A percentile compares a stretch with the other conserved stretches of the same genome.
These are phyloP conservation scores for Neospermospora avenae DNA, from an alignment of 2,329 filamentous ascomycete genomes.

Conservation along the genomic window DNA sequence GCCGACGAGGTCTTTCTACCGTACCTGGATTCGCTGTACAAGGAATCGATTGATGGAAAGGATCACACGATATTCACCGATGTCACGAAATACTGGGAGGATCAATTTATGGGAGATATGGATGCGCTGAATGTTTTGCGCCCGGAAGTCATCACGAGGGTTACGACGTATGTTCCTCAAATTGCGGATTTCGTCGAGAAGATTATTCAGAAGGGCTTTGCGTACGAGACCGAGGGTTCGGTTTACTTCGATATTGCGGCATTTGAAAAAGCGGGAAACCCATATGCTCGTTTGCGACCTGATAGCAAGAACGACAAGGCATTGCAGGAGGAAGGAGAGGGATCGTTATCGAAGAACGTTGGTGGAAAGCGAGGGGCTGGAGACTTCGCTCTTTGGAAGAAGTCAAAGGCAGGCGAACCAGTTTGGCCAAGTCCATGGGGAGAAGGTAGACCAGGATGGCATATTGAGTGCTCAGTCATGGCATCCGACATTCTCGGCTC, in stretches of 20 bases:
- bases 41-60: constrained; percentile 57
- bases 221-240: constrained; percentile 76
- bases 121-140: constrained; percentile 77
- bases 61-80: constrained; percentile 77
- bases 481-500: constrained; percentile 82
- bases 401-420: constrained; percentile 86
- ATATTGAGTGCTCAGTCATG: constrained; percentile 97
- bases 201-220: constrained; percentile 74
- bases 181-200: constrained; percentile 75
- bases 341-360: constrained; percentile 63
- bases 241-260: constrained; percentile 91
- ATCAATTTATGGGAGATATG: constrained; percentile 88
- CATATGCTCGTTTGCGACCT: constrained; percentile 80
- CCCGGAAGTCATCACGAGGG: constrained; percentile 78
- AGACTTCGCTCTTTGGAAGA: constrained; percentile 94
- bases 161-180: constrained; percentile 88
- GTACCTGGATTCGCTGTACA: constrained; percentile 72
- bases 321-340: constrained; percentile 85
- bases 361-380: constrained; percentile 69
- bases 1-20: constrained; percentile 70
- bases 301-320: constrained; percentile 82
- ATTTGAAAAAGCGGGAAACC: constrained; percentile 81
- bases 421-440: constrained; percentile 89
- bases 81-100: constrained; percentile 81
- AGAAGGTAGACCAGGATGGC: constrained; percentile 85